Conservation (phyloP, 805 yeast genomes). For the Yamadazyma ubonensis region DNA sequence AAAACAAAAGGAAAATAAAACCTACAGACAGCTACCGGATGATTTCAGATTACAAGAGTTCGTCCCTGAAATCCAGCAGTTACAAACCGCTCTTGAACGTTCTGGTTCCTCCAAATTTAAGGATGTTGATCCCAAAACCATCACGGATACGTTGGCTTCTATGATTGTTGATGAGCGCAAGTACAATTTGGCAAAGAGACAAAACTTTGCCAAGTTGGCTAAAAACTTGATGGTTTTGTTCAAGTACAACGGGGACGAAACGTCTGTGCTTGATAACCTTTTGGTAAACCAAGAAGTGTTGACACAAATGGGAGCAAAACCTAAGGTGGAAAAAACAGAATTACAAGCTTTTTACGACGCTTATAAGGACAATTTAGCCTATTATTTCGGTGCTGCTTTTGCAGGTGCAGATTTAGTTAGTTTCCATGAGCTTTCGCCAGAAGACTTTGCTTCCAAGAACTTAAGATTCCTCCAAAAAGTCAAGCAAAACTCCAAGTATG, state of each 20-base stretch:
- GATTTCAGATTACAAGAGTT: slow-evolving; percentile 34
- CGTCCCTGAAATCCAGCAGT: slow-evolving; percentile 25
- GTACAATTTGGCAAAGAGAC: slow-evolving; percentile 18
- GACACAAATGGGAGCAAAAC: slow-evolving; percentile 20
- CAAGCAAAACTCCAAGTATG: slow-evolving; percentile 7
- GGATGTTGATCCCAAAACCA: slow-evolving; percentile 1
- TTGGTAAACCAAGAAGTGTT: slow-evolving; percentile 29
- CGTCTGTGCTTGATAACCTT: slow-evolving; percentile 37
- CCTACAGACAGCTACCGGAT: slow-evolving; percentile 33
- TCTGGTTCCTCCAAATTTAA: slow-evolving; percentile 18
- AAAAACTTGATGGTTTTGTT: slow-evolving; percentile 33
- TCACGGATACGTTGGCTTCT: slow-evolving; percentile 12
- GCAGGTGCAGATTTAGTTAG: slow-evolving; percentile 10
- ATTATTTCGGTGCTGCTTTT: slow-evolving; percentile 8
- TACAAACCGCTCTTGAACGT: slow-evolving; percentile 16
- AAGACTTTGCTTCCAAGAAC: slow-evolving; percentile 7
- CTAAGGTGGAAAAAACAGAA: slow-evolving; percentile 9
- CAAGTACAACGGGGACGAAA: slow-evolving; percentile 29
- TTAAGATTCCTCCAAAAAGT: slow-evolving; percentile 8
- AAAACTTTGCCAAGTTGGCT: slow-evolving; percentile 26
- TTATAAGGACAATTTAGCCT: neutral
- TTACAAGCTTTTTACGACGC: slow-evolving; percentile 5
- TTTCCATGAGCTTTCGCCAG: slow-evolving; percentile 11
- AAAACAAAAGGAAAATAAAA: slow-evolving; percentile 6
- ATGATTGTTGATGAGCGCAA: slow-evolving; percentile 18